These are phyloP conservation scores for Xylaria scruposa DNA, from an alignment of 495 filamentous ascomycete species.

Conservation along the genomic window DNA sequence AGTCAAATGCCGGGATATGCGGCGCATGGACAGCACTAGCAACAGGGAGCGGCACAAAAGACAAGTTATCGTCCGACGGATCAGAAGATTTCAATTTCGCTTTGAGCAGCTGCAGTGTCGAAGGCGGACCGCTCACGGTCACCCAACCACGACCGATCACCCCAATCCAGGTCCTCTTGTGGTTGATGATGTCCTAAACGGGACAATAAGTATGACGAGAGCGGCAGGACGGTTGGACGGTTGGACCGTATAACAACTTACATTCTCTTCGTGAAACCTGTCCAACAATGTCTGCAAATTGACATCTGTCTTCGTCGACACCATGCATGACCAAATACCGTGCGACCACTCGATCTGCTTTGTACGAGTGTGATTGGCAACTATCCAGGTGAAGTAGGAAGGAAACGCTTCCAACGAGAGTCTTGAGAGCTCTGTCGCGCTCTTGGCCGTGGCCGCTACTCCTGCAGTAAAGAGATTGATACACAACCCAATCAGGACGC, in stretches of 20 bases:
- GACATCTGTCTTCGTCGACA: background rate
- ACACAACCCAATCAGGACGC: slow-evolving; percentile 25
- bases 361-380: slow-evolving; percentile 23
- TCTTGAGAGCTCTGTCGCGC: slow-evolving; percentile 22
- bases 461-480: slow-evolving; percentile 25
- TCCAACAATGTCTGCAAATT: slow-evolving; percentile 23
- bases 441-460: slow-evolving; percentile 22
- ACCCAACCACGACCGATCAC: slow-evolving; percentile 25
- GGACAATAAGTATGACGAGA: slow-evolving; percentile 1
- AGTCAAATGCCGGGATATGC: slow-evolving; percentile 23
- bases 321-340: slow-evolving; percentile 24
- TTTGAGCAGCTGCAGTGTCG: slow-evolving; percentile 21
- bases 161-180: slow-evolving; percentile 26
- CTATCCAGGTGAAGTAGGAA: slow-evolving; percentile 19
- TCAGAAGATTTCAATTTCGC: background rate
- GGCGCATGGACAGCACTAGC: slow-evolving; percentile 28
- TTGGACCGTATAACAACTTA: slow-evolving; percentile 12
- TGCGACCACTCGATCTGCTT: slow-evolving; percentile 27
- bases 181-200: slow-evolving; percentile 10
- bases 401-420: slow-evolving; percentile 28
- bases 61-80: background rate
- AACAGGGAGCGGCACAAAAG: slow-evolving; percentile 17
- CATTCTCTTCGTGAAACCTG: slow-evolving; percentile 24
- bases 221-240: background rate
- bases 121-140: slow-evolving; percentile 28